These are phyloP conservation scores for Crucibulum laeve DNA, from an alignment of 768 basidiomycete species.

Conservation along the genomic window DNA sequence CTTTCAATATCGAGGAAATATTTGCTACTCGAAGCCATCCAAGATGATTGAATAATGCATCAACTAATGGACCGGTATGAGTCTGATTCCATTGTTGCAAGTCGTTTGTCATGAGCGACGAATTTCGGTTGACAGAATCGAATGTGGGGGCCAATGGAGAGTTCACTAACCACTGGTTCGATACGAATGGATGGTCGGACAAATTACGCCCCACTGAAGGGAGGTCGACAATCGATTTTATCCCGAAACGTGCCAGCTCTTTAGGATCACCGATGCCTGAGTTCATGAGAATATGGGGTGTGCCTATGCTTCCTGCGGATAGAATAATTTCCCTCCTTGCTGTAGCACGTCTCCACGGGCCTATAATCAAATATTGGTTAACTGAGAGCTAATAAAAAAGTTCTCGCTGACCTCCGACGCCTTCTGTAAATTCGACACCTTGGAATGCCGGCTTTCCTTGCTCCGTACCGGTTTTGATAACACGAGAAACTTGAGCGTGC, in stretches of 20 bases:
- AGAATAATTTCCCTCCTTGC: conserved; percentile 26
- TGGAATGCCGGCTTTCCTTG: conserved; percentile 14
- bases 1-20: conserved; percentile 14
- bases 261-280: conserved; percentile 22
- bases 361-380: background rate
- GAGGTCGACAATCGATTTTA: conserved; percentile 16
- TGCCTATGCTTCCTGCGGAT: conserved; percentile 23
- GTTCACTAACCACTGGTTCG: conserved; percentile 12
- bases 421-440: conserved; percentile 15
- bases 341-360: conserved; percentile 2
- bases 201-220: conserved; percentile 25
- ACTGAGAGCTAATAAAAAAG: background rate
- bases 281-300: conserved; percentile 20
- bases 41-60: conserved; percentile 10
- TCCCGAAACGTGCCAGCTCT: conserved; percentile 9
- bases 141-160: background rate
- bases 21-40: conserved; percentile 20
- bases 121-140: background rate
- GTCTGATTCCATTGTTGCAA: conserved; percentile 18
- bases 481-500: conserved; percentile 17
- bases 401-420: background rate
- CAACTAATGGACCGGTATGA: conserved; percentile 14
- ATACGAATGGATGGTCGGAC: conserved; percentile 17
- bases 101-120: conserved; percentile 8
- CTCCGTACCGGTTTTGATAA: conserved; percentile 14